These are phyloP conservation scores for Litsea cubeba DNA, from an alignment of 164 flowering plant species.

Conservation along the genomic window DNA sequence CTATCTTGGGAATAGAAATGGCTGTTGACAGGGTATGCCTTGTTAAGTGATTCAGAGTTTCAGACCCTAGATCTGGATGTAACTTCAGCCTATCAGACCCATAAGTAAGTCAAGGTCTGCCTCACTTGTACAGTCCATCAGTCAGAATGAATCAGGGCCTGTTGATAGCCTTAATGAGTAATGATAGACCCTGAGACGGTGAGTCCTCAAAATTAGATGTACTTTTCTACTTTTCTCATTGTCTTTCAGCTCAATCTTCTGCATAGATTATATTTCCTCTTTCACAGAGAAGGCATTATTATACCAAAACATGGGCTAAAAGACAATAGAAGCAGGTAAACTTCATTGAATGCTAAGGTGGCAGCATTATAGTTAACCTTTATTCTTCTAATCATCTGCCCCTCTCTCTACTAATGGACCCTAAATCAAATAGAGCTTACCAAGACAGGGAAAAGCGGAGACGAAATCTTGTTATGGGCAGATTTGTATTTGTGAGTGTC, in stretches of 20 bases:
- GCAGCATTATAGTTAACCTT: not conserved
- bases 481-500: constrained; percentile 77
- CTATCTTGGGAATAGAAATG: too few relatives aligned
- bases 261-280: not conserved
- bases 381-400: not conserved
- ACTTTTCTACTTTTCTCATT: not conserved
- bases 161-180: too few relatives aligned
- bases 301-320: not conserved
- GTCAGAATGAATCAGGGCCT: too few relatives aligned
- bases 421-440: constrained; percentile 33
- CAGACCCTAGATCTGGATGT: too few relatives aligned
- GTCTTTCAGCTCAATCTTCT: not conserved
- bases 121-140: too few relatives aligned
- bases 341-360: not conserved
- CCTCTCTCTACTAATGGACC: not conserved
- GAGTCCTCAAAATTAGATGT: too few relatives aligned
- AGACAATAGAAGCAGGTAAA: not conserved
- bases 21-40: too few relatives aligned
- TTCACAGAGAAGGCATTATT: not conserved
- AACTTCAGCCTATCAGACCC: too few relatives aligned
- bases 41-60: too few relatives aligned
- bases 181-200: too few relatives aligned
- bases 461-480: constrained; percentile 81
- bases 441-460: constrained; percentile 90
- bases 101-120: too few relatives aligned